phyloP scores from a whole-genome alignment of 768 basidiomycete genomes.

The Psilocybe azurescens region DNA sequence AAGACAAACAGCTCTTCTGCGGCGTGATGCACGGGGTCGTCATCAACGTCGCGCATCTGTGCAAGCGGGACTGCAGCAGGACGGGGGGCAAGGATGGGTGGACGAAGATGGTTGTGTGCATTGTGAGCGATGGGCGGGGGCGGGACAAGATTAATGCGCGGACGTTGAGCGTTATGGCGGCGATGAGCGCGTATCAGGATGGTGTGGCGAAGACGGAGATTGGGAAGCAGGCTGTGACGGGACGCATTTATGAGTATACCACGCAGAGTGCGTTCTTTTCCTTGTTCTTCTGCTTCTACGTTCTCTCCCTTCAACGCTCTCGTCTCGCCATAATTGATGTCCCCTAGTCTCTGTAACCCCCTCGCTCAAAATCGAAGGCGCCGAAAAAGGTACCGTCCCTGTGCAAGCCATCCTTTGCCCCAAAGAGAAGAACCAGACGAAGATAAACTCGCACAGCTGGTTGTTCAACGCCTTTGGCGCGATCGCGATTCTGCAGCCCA shows the following conservation, averaged over 20 bases:
- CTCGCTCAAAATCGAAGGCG: conserved; percentile 79
- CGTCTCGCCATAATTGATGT: too few relatives aligned
- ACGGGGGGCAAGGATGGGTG: conserved; percentile 98
- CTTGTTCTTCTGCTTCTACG: background rate
- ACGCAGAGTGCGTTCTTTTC: conserved; percentile 72
- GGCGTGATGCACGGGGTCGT: conserved; percentile 96
- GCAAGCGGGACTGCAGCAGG: conserved; percentile 84
- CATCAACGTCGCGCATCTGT: conserved; percentile 90
- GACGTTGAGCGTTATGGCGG: conserved; percentile 85
- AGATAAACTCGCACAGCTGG: conserved; percentile 95
- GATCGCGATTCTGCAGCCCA: conserved; percentile 78
- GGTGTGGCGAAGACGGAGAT: conserved; percentile 88
- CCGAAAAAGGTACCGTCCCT: conserved; percentile 82
- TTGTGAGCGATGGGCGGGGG: conserved; percentile 84
- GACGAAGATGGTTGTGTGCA: conserved; percentile 97
- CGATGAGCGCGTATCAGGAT: conserved; percentile 95
- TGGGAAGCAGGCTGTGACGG: conserved; percentile 81
- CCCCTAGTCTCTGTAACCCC: conserved; percentile 80
- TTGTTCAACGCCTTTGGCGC: conserved; percentile 92
- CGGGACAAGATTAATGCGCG: conserved; percentile 84
- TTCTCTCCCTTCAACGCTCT: too few relatives aligned
- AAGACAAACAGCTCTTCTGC: conserved; percentile 88
- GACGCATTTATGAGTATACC: conserved; percentile 94
- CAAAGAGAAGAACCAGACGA: conserved; percentile 94
- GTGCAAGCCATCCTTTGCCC: conserved; percentile 93